phyloP scores from a whole-genome alignment of 2,329 filamentous ascomycete genomes.

The Calcarisporium arbuscula region DNA sequence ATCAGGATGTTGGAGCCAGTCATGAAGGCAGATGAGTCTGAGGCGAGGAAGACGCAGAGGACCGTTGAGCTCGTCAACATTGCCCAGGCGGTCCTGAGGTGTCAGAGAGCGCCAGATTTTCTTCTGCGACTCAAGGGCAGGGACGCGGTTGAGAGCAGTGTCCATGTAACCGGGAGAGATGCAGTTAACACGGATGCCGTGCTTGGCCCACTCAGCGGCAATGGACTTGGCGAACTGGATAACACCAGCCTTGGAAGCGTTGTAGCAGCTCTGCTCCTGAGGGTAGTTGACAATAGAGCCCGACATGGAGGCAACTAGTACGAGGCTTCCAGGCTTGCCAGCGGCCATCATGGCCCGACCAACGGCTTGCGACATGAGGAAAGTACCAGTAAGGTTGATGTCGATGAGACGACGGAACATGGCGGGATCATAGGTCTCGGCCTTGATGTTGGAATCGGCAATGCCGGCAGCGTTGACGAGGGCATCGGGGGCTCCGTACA shows the following conservation, averaged over 20 bases:
- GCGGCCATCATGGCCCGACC: constrained; percentile 68
- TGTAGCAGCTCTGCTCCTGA: constrained; percentile 78
- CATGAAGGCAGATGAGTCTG: constrained; percentile 68
- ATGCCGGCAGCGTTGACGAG: constrained; percentile 78
- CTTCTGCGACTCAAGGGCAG: constrained; percentile 73
- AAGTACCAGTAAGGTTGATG: constrained; percentile 75
- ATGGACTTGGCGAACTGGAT: constrained; percentile 74
- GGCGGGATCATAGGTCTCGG: constrained; percentile 67
- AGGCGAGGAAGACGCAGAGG: constrained; percentile 68
- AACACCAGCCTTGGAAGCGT: constrained; percentile 75
- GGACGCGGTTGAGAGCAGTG: constrained; percentile 72
- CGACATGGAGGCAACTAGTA: constrained; percentile 76
- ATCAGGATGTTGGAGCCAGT: constrained; percentile 69
- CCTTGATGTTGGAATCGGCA: constrained; percentile 78
- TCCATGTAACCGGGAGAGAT: constrained; percentile 86
- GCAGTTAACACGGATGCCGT: constrained; percentile 75
- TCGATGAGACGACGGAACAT: constrained; percentile 76
- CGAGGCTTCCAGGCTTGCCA: constrained; percentile 63
- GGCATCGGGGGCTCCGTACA: constrained; percentile 65
- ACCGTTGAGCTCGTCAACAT: constrained; percentile 72
- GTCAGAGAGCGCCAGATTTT: constrained; percentile 72
- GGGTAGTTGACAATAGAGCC: constrained; percentile 82
- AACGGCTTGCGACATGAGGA: constrained; percentile 69
- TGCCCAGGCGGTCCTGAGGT: constrained; percentile 66
- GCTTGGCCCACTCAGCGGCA: constrained; percentile 77